Evolutionary conservation across 495 filamentous ascomycete species (phyloP).

Genomic region (Jackrogersella multiformis): DNA sequence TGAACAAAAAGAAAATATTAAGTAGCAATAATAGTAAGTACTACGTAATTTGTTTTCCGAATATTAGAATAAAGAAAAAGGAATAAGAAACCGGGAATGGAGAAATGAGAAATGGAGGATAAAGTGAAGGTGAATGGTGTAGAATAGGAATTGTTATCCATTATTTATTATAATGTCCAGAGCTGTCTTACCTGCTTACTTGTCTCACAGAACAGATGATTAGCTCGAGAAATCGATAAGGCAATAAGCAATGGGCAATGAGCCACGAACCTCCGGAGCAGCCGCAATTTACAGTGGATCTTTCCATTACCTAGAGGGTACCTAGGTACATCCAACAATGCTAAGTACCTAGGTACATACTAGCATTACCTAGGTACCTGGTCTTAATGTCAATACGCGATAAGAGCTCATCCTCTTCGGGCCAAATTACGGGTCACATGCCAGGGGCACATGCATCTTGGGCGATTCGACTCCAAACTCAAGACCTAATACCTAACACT

Average conservation of each 20-base stretch:
- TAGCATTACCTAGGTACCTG: too few species aligned
- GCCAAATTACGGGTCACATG: slow-evolving; percentile 26
- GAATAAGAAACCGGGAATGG: neutral
- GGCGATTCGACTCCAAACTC: slow-evolving; percentile 20
- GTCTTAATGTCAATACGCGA: too few species aligned
- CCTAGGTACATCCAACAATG: slow-evolving; percentile 28
- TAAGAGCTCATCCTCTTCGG: slow-evolving; percentile 30
- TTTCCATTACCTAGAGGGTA: neutral
- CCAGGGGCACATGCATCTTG: slow-evolving; percentile 21
- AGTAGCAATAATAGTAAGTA: neutral
- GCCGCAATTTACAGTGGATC: slow-evolving; percentile 38
- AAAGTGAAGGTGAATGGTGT: too few species aligned
- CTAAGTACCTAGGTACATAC: neutral
- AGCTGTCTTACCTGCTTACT: too few species aligned
- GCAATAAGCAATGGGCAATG: slow-evolving; percentile 1
- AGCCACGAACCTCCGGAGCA: slow-evolving; percentile 35
- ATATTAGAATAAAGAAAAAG: neutral
- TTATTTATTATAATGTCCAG: neutral
- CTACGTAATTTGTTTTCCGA: neutral
- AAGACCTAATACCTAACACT: neutral
- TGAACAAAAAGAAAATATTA: slow-evolving; percentile 12
- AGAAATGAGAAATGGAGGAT: too few species aligned
- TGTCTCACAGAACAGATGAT: slow-evolving; percentile 1
- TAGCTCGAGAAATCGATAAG: slow-evolving; percentile 30
- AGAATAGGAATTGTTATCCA: neutral